Evolutionary conservation across 768 basidiomycete species (phyloP).

Genomic region (Suillus subaureus): DNA sequence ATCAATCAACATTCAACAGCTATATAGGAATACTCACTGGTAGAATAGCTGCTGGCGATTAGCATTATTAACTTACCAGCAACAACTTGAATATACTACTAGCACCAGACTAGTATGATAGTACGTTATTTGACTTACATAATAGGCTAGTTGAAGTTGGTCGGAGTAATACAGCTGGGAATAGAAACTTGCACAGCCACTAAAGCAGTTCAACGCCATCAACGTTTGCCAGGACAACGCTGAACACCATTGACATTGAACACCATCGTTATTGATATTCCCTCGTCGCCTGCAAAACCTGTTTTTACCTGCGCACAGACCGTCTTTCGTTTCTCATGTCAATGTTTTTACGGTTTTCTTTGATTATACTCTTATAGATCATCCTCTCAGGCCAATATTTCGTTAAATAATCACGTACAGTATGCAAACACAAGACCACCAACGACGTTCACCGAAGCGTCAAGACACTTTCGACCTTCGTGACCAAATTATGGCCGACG

Average conservation of each 20-base stretch:
- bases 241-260: neutral
- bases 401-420: neutral
- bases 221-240: neutral
- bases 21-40: too few relatives aligned
- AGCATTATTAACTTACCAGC: too few relatives aligned
- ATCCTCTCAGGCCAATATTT: slow-evolving; percentile 1
- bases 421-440: slow-evolving; percentile 34
- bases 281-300: neutral
- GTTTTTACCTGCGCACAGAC: neutral
- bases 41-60: too few relatives aligned
- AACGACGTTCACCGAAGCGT: slow-evolving; percentile 30
- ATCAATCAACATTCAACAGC: too few relatives aligned
- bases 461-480: slow-evolving; percentile 76
- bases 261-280: neutral
- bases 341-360: neutral
- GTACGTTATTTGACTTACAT: too few relatives aligned
- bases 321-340: neutral
- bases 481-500: slow-evolving; percentile 57
- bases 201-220: slow-evolving; percentile 1
- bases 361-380: neutral
- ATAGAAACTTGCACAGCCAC: slow-evolving; percentile 2
- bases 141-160: too few relatives aligned
- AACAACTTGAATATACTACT: too few relatives aligned
- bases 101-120: too few relatives aligned
- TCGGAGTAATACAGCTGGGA: neutral